Evolutionary conservation across 441 rosid genomes (phyloP).

Genomic region (Biscutella auriculata): DNA sequence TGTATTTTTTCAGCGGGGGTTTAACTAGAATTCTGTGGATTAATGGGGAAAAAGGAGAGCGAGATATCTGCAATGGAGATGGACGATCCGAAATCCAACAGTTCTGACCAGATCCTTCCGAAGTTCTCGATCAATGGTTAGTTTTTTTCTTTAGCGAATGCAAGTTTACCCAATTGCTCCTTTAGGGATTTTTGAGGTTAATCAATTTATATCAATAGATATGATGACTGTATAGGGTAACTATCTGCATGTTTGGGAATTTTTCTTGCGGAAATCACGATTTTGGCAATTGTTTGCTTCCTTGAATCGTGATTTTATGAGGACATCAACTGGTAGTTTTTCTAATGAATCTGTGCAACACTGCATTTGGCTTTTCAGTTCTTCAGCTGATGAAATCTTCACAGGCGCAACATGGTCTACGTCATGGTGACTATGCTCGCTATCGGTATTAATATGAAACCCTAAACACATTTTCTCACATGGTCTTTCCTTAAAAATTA

Average conservation of each 20-base stretch:
- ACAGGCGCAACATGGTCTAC: constrained; percentile 96
- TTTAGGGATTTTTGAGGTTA: neutral
- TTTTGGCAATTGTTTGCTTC: neutral
- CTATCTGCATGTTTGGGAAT: constrained; percentile 4
- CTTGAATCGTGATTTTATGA: neutral
- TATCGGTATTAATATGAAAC: constrained; percentile 44
- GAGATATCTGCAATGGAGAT: constrained; percentile 49
- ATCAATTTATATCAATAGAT: neutral
- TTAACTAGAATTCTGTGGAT: neutral
- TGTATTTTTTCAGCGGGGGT: neutral
- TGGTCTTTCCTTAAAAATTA: neutral
- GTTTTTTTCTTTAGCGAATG: neutral
- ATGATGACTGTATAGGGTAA: neutral
- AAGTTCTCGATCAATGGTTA: constrained; percentile 74
- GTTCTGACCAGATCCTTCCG: constrained; percentile 50
- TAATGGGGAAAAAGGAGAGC: constrained; percentile 17
- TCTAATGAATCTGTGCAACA: neutral
- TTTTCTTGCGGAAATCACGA: neutral
- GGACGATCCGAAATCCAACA: constrained; percentile 45
- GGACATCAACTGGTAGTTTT: neutral
- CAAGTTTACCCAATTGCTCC: neutral
- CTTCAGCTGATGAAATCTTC: constrained; percentile 80
- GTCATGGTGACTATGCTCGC: constrained; percentile 86
- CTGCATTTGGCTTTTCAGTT: constrained; percentile 32
- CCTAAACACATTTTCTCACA: neutral